phyloP scores from a whole-genome alignment of 768 basidiomycete genomes.

The Panus rudis region DNA sequence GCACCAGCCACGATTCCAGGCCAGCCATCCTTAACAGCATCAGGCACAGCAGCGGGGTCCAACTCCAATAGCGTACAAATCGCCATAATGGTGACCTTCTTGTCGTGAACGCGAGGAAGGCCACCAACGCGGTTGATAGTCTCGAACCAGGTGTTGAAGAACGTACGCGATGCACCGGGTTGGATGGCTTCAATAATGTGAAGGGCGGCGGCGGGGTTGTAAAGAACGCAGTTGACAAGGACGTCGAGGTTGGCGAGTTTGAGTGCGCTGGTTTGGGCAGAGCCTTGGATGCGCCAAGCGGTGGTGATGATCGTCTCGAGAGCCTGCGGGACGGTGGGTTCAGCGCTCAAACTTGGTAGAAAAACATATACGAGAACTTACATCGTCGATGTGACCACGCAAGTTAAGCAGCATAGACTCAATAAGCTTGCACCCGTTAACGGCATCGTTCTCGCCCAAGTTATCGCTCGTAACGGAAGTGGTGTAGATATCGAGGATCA shows the following conservation, averaged over 20 bases:
- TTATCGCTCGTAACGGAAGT: conserved; percentile 61
- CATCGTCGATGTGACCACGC: conserved; percentile 71
- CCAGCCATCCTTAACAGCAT: conserved; percentile 63
- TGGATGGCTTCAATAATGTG: conserved; percentile 62
- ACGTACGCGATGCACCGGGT: conserved; percentile 56
- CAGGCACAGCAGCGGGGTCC: conserved; percentile 48
- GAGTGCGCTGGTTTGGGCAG: conserved; percentile 54
- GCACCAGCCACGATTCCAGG: conserved; percentile 63
- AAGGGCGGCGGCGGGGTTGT: conserved; percentile 75
- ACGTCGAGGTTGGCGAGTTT: conserved; percentile 78
- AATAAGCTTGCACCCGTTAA: conserved; percentile 80
- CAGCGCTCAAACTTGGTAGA: conserved; percentile 4
- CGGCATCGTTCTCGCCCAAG: conserved; percentile 78
- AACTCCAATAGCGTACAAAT: conserved; percentile 74
- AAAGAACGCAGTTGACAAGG: conserved; percentile 74
- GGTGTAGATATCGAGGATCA: conserved; percentile 79
- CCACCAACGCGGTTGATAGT: conserved; percentile 52
- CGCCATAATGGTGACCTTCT: conserved; percentile 74
- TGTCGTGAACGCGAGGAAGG: conserved; percentile 85
- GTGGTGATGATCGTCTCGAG: conserved; percentile 60
- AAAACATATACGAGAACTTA: conserved; percentile 28
- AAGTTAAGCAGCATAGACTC: conserved; percentile 80
- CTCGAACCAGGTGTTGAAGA: conserved; percentile 83
- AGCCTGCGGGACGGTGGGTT: conserved; percentile 31
- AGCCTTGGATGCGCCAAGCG: conserved; percentile 52